Conservation (phyloP, 2,329 filamentous ascomycete species). For the Epicoccum sorghinum region DNA sequence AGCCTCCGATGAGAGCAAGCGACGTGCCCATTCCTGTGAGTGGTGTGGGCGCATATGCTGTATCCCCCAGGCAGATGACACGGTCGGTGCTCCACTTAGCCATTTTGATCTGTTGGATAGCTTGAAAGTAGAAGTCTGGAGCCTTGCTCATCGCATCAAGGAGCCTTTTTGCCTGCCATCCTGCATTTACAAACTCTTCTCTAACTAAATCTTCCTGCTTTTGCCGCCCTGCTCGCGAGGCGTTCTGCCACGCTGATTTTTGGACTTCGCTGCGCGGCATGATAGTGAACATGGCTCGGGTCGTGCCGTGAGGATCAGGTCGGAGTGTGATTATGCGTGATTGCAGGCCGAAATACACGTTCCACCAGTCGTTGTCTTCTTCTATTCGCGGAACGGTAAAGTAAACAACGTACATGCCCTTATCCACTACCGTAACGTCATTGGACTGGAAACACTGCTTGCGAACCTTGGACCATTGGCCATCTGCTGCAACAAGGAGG, state of each 20-base stretch:
- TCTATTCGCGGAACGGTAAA: constrained; percentile 43
- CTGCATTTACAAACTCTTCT: constrained; percentile 43
- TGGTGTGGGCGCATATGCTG: constrained; percentile 57
- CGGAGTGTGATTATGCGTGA: constrained; percentile 35
- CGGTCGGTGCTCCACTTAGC: constrained; percentile 54
- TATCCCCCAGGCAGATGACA: constrained; percentile 61
- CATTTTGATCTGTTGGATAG: constrained; percentile 54
- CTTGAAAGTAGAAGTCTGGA: constrained; percentile 56
- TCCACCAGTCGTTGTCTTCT: constrained; percentile 45
- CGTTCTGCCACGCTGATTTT: constrained; percentile 25
- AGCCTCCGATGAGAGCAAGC: constrained; percentile 48
- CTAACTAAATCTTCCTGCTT: constrained; percentile 48
- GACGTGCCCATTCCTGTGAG: constrained; percentile 52
- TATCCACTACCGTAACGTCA: constrained; percentile 22
- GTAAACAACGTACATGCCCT: constrained; percentile 43
- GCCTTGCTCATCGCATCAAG: constrained; percentile 49
- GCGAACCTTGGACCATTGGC: constrained; percentile 56
- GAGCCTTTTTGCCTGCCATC: constrained; percentile 54
- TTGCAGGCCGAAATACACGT: constrained; percentile 45
- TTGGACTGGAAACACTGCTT: constrained; percentile 31
- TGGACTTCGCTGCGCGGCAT: constrained; percentile 28
- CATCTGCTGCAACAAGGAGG: constrained; percentile 63
- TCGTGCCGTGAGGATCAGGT: constrained; percentile 35
- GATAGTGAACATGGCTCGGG: constrained; percentile 47
- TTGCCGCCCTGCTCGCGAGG: constrained; percentile 44